These are phyloP conservation scores for Moesziomyces aphidis DNA, from an alignment of 1,284 basidiomycete genomes.

Conservation along the genomic window DNA sequence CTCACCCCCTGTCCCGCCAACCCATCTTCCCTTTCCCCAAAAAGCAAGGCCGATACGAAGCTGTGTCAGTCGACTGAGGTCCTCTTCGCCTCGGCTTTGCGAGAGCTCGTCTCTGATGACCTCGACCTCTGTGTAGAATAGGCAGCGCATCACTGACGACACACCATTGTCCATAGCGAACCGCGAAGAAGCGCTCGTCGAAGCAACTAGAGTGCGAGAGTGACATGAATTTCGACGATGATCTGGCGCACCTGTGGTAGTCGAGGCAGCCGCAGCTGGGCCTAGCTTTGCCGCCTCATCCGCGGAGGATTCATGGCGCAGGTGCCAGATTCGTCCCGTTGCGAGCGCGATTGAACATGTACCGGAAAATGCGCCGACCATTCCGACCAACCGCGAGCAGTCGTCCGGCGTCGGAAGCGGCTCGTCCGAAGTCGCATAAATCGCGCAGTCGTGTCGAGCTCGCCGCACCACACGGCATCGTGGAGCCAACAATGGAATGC, in stretches of 20 bases:
- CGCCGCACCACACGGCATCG: no score
- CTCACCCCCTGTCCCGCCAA: not conserved
- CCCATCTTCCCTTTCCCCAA: not conserved
- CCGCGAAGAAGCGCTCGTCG: no score
- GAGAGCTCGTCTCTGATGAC: constrained; percentile 16
- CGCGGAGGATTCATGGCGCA: no score
- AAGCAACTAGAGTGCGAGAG: no score
- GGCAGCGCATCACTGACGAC: constrained; percentile 23
- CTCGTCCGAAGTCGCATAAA: constrained; percentile 22
- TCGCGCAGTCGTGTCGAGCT: not conserved
- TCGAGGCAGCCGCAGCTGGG: no score
- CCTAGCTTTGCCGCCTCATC: no score
- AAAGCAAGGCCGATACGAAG: constrained; percentile 12
- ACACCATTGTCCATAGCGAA: constrained; percentile 12
- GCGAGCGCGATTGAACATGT: not conserved
- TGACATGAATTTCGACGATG: no score
- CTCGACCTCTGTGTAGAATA: constrained; percentile 32
- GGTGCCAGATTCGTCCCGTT: no score
- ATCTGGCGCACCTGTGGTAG: no score
- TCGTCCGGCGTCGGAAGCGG: constrained; percentile 9
- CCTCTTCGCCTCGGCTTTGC: constrained; percentile 2
- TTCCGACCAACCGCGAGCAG: not conserved
- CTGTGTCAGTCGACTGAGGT: not conserved
- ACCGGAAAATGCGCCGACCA: not conserved
- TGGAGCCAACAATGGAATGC: no score